Conservation (phyloP, 225 moss, liverwort and hornwort genomes). For the Takakia lepidozioides region DNA sequence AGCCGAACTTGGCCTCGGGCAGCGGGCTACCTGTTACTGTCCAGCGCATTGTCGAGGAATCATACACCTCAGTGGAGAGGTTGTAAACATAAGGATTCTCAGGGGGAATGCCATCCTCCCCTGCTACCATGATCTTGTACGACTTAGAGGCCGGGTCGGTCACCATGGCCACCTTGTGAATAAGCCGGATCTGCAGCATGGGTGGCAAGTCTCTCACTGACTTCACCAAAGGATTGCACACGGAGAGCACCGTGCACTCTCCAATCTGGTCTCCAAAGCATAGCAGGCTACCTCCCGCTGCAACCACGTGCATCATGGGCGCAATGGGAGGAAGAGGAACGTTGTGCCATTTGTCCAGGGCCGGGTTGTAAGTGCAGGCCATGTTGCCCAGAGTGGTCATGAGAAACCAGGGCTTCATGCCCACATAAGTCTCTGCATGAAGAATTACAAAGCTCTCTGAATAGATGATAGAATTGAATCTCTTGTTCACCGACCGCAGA, state of each 20-base stretch:
- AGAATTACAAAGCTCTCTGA: conserved; percentile 18
- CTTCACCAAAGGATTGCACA: conserved; percentile 37
- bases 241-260: conserved; percentile 15
- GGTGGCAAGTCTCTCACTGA: conserved; percentile 37
- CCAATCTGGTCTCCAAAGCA: conserved; percentile 36
- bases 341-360: conserved; percentile 31
- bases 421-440: conserved; percentile 17
- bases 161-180: conserved; percentile 38
- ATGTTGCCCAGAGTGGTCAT: conserved; percentile 30
- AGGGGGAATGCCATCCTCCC: conserved; percentile 13
- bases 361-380: conserved; percentile 29
- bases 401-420: conserved; percentile 37
- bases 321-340: conserved; percentile 33
- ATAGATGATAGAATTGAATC: conserved; percentile 21
- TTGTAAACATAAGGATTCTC: not conserved
- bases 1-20: conserved; percentile 2
- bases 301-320: conserved; percentile 29
- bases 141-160: conserved; percentile 9
- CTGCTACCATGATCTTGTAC: conserved; percentile 43
- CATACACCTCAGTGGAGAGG: conserved; percentile 2
- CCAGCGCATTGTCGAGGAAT: not conserved
- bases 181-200: conserved; percentile 28
- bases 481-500: conserved; percentile 25
- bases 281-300: conserved; percentile 25
- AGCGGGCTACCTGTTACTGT: not conserved